Evolutionary conservation across 2,329 filamentous ascomycete genomes (phyloP).

Genomic region (Tothia fuscella): DNA sequence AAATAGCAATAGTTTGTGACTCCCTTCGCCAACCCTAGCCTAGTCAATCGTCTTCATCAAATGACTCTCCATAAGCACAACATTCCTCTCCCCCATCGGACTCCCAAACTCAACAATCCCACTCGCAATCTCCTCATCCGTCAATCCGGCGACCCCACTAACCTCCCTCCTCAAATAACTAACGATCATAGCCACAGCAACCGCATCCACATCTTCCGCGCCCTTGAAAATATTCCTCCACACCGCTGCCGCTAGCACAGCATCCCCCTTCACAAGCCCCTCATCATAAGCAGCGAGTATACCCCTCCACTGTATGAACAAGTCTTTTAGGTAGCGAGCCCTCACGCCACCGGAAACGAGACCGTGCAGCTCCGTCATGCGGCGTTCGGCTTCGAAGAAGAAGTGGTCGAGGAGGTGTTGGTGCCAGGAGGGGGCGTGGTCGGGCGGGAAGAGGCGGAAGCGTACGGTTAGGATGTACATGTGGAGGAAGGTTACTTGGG

Average conservation of each 20-base stretch:
- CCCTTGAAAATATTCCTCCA: conserved; percentile 93
- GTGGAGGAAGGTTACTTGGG: conserved; percentile 90
- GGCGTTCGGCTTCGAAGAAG: conserved; percentile 77
- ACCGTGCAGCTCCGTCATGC: conserved; percentile 71
- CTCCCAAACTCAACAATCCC: conserved; percentile 40
- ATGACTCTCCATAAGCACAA: conserved; percentile 16
- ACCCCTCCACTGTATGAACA: conserved; percentile 89
- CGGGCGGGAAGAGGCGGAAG: conserved; percentile 62
- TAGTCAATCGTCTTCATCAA: too few species aligned
- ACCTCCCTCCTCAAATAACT: conserved; percentile 50
- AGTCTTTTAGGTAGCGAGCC: conserved; percentile 62
- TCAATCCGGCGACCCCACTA: conserved; percentile 39
- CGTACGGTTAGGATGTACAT: conserved; percentile 84
- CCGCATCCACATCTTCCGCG: conserved; percentile 48
- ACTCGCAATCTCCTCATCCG: conserved; percentile 38
- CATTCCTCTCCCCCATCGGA: conserved; percentile 28
- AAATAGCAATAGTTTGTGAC: too few species aligned
- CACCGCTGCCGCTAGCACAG: conserved; percentile 65
- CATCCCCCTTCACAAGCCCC: conserved; percentile 64
- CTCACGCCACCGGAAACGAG: conserved; percentile 42
- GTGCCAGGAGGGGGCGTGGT: conserved; percentile 64
- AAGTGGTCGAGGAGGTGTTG: conserved; percentile 90
- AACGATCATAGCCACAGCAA: conserved; percentile 48
- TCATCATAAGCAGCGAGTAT: conserved; percentile 76
- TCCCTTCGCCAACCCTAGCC: too few species aligned